Conservation (phyloP, 805 yeast species). For the Brettanomyces anomalus region DNA sequence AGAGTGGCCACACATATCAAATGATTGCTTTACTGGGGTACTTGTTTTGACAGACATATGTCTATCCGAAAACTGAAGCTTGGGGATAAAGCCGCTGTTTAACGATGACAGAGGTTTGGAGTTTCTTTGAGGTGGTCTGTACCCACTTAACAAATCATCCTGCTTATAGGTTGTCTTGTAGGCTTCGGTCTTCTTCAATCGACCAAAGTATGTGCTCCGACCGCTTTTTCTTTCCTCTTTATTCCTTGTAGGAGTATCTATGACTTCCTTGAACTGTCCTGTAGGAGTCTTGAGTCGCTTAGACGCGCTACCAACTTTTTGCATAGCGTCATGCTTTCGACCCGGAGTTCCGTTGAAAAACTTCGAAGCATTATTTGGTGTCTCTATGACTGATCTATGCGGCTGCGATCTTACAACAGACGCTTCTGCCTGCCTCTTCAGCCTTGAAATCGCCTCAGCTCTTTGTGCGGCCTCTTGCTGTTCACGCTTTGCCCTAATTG, state of each 20-base stretch:
- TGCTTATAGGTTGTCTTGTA: neutral
- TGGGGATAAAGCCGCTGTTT: neutral
- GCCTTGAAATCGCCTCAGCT: neutral
- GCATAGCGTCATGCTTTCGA: conserved; percentile 17
- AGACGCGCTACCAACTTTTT: conserved; percentile 21
- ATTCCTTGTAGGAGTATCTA: conserved; percentile 23
- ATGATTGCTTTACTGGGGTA: neutral
- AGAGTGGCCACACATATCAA: neutral
- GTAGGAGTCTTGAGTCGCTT: conserved; percentile 19
- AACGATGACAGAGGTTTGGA: neutral
- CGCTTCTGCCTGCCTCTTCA: neutral
- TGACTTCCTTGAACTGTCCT: conserved; percentile 20
- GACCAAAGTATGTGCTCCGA: conserved; percentile 14
- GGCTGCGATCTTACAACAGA: neutral
- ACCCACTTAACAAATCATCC: too few relatives aligned
- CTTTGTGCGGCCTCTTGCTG: conserved; percentile 1
- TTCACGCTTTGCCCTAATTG: conserved; percentile 17
- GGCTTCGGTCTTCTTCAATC: conserved; percentile 1
- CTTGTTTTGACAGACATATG: neutral
- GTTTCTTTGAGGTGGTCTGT: neutral
- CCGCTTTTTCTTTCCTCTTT: conserved; percentile 15
- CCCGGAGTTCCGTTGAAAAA: conserved; percentile 11
- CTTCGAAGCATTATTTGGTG: neutral
- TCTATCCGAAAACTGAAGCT: neutral
- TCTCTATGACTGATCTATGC: neutral